Base-by-base conservation (phyloP, 768 basidiomycete species). In the Phanerochaete carnosa region DNA sequence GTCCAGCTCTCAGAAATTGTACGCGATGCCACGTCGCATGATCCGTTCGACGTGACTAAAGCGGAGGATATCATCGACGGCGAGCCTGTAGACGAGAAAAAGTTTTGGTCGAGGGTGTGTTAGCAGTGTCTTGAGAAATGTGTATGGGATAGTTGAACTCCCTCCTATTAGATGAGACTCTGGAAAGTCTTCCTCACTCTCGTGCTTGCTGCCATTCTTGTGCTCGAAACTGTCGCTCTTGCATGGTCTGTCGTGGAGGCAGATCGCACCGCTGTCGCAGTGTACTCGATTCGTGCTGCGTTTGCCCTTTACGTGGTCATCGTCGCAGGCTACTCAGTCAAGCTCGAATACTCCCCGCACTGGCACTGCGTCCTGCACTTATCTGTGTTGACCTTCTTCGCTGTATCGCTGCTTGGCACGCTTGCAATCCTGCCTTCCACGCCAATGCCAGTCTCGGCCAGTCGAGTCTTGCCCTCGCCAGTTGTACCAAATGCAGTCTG, bases 11-110 rank as follows among this genome's bases (percentile, higher is more conserved):
- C 73, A 46, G 64, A 52, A 60, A 66, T 69, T 15, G 68, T 67
- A 6, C 68, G 70, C 32, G 67, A 67, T 19, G 65, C 57, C 1
- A 64, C 64, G 11, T 57, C 47, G 45, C 70, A 70, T 13, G 89
- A 90, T 66, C 84, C 87, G 12, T 90, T 89, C 68, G 83, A 85
- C 68, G 86, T 94, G n/a, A 82, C 84, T 22, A 84, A 69, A n/a
- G 82, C 85, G 9, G 87, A 88, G 69, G 92, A 94, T 65, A 64
- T 83, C 35, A 61, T 86, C 13, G 86, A 90, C 62, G 89, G 89
- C 3, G 80, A 81, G 55, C 86, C 90, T 8, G 76, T 90, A 43
- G 73, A 89, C 25, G 86, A 82, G 55, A 77, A 76, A 3, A 72
- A 59, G 2, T 92, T 92, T 71, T 87, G 86, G 86, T 64, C 66